phyloP scores from a whole-genome alignment of 441 rosid species.

The Macaranga tanarius region DNA sequence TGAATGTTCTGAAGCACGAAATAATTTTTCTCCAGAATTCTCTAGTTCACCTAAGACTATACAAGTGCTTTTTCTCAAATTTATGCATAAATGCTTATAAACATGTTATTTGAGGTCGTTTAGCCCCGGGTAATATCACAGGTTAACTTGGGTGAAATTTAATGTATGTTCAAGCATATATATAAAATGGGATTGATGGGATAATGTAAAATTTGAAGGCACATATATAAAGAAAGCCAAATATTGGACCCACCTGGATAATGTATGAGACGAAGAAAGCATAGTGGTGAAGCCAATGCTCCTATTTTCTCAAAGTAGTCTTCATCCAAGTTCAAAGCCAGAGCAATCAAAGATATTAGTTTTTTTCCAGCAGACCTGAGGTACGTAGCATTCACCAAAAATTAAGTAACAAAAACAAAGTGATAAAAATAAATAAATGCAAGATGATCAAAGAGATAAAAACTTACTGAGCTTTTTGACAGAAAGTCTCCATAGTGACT shows the following conservation, averaged over 20 bases:
- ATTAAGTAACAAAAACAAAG: too few relatives aligned
- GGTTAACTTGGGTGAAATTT: too few relatives aligned
- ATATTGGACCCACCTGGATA: slow-evolving; percentile 59
- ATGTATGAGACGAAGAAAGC: slow-evolving; percentile 62
- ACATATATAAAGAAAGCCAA: too few relatives aligned
- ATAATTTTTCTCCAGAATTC: slow-evolving; percentile 34
- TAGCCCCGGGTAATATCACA: too few relatives aligned
- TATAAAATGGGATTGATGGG: too few relatives aligned
- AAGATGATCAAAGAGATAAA: too few relatives aligned
- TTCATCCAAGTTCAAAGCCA: slow-evolving; percentile 69
- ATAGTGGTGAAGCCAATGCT: slow-evolving; percentile 47
- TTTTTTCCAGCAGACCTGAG: slow-evolving; percentile 54
- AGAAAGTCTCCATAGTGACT: slow-evolving; percentile 56
- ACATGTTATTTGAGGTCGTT: too few relatives aligned
- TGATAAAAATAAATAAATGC: too few relatives aligned
- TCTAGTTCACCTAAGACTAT: slow-evolving; percentile 25
- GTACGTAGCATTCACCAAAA: not conserved
- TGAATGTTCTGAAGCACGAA: slow-evolving; percentile 82
- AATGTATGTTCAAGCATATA: too few relatives aligned
- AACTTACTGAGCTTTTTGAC: slow-evolving; percentile 47
- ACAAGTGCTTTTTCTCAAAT: too few relatives aligned
- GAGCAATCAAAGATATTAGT: slow-evolving; percentile 56
- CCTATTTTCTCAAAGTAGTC: slow-evolving; percentile 65
- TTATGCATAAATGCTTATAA: too few relatives aligned
- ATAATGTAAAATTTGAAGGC: too few relatives aligned